These are phyloP conservation scores for Phytopythium montanum DNA, from an alignment of 352 stramenopile species.

Conservation along the genomic window DNA sequence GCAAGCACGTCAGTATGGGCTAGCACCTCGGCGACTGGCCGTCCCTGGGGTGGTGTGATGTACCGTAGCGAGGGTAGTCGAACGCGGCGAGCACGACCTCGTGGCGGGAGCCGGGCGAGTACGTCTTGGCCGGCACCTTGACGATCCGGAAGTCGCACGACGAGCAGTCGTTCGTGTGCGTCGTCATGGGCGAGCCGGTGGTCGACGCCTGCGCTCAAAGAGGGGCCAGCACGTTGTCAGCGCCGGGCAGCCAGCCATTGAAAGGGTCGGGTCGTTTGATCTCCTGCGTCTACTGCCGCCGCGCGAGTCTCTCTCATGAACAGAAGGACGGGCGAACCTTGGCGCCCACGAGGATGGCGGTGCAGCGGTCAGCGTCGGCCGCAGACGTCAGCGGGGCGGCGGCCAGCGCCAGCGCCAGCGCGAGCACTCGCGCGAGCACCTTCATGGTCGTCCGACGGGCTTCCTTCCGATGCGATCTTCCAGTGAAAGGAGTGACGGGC, in stretches of 20 bases:
- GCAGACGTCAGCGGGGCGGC: conserved; percentile 4
- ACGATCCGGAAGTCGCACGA: conserved; percentile 80
- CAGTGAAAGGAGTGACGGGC: too few relatives aligned
- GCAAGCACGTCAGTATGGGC: not conserved
- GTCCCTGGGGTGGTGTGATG: not conserved
- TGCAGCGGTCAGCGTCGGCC: conserved; percentile 61
- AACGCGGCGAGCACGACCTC: conserved; percentile 53
- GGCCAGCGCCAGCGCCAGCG: conserved; percentile 22
- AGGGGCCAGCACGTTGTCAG: conserved; percentile 9
- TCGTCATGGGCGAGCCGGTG: conserved; percentile 70
- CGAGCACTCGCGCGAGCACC: not conserved
- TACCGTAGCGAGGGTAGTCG: conserved; percentile 79
- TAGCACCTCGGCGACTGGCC: too few relatives aligned
- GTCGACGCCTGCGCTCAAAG: conserved; percentile 49
- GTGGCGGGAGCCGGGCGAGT: conserved; percentile 38
- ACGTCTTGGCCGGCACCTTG: conserved; percentile 62
- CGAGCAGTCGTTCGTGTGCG: conserved; percentile 81
- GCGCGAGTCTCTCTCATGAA: conserved; percentile 1
- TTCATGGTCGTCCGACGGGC: not conserved
- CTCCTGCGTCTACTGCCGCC: not conserved
- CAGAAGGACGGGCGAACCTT: conserved; percentile 22
- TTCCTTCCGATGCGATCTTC: not conserved
- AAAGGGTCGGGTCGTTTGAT: too few relatives aligned
- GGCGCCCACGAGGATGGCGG: conserved; percentile 71
- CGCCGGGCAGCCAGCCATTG: not conserved